Evolutionary conservation across 257 asterid genomes (phyloP), one percentile per base, ranked within the genome.

Genomic region (Henckelia pumila): DNA sequence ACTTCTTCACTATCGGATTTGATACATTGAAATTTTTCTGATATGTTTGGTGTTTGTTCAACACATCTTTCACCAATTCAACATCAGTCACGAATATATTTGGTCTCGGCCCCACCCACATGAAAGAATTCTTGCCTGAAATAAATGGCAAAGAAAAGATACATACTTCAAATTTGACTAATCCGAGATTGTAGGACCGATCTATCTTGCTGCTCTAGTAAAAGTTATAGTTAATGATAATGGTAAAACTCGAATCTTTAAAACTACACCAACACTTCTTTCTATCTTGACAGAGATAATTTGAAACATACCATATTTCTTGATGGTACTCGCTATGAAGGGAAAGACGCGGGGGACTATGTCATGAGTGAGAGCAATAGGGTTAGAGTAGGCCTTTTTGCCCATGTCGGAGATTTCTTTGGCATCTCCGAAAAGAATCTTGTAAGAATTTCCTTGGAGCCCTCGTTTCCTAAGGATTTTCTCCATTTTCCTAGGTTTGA

Each of bases 31-130:
- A 61, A 16, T 76, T 28, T 33, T 72, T 71, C 10, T 57, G 70
- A 68, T 67, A 76, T 0, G 60, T 20, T 2, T 26, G 47, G 62
- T 57, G 47, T 32, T 76, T 76, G 17, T 56, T 76, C 77, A 76
- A 29, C 3, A 72, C 81, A 19, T 23, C 58, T 68, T 72, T 76
- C 64, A 68, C 63, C 59, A 67, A 6, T 26, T 75, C 75, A 0
- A 64, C 63, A 10, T 75, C 72, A 30, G 29, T 75, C 50, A 75
- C 52, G 72, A 75, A 57, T 9, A 75, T 75, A 57, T 29, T 5
- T 6, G 75, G 75, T 22, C 71, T 56, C 6, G 75, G 75, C 29
- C 81, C 81, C 3, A 67, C 74, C 77, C 77, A 76, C 56, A 71
- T 60, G 17, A 76, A 76, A 6, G 74, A 68, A 7, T 23, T 56